phyloP scores from a whole-genome alignment of 352 stramenopile species.

The Phytophthora cryptogea region DNA sequence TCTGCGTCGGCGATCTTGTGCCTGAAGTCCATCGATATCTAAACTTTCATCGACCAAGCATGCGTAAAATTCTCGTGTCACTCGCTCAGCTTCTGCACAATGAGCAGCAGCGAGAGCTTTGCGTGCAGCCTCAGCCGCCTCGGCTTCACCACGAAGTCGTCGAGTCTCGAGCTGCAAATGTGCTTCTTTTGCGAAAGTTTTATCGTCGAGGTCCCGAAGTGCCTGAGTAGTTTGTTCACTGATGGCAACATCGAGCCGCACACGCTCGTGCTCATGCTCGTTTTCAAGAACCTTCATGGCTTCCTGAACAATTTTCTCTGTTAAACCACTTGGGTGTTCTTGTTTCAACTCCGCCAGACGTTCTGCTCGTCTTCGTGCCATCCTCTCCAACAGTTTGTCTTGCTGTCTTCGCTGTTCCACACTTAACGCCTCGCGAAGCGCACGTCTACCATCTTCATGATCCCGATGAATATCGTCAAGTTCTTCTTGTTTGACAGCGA shows the following conservation, averaged over 20 bases:
- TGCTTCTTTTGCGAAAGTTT: slow-evolving; percentile 18
- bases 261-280: slow-evolving; percentile 27
- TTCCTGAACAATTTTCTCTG: slow-evolving; percentile 12
- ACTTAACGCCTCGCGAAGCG: slow-evolving; percentile 25
- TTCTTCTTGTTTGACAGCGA: slow-evolving; percentile 19
- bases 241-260: slow-evolving; percentile 26
- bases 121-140: slow-evolving; percentile 33
- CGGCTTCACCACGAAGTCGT: slow-evolving; percentile 16
- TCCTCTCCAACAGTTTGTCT: slow-evolving; percentile 40
- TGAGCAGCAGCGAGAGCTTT: slow-evolving; percentile 32
- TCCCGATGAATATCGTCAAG: slow-evolving; percentile 25
- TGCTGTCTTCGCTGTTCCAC: slow-evolving; percentile 40
- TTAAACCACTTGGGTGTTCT: slow-evolving; percentile 6
- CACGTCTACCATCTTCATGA: slow-evolving; percentile 25
- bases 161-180: slow-evolving; percentile 19
- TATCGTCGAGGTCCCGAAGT: slow-evolving; percentile 24
- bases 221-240: slow-evolving; percentile 27
- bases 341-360: slow-evolving; percentile 19
- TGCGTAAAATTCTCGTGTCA: slow-evolving; percentile 32
- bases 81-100: slow-evolving; percentile 31
- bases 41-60: slow-evolving; percentile 15
- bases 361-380: slow-evolving; percentile 23
- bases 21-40: slow-evolving; percentile 18
- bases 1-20: slow-evolving; percentile 20
- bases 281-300: slow-evolving; percentile 16